These are phyloP conservation scores for Pluteus cervinus DNA, from an alignment of 768 basidiomycete genomes.

Conservation along the genomic window DNA sequence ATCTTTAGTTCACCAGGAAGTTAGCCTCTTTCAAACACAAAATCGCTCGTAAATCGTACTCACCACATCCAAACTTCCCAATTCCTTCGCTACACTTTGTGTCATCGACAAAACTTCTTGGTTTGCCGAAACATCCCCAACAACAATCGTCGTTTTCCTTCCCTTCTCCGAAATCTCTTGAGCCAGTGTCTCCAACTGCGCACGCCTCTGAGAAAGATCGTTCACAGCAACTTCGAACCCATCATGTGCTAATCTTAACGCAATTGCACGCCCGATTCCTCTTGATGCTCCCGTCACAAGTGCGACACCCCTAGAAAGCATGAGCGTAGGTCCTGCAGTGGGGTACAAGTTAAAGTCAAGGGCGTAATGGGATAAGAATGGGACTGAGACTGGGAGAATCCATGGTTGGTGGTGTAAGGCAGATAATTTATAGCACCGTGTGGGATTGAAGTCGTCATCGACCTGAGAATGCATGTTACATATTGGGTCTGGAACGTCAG, in stretches of 20 bases:
- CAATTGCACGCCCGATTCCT: slow-evolving; percentile 1
- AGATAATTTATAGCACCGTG: no score
- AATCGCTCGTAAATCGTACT: slow-evolving; percentile 3
- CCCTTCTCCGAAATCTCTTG: slow-evolving; percentile 11
- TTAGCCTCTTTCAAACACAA: not conserved
- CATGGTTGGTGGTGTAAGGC: no score
- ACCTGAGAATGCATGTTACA: no score
- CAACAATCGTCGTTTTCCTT: slow-evolving; percentile 4
- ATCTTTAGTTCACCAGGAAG: slow-evolving; percentile 15
- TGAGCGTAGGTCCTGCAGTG: no score
- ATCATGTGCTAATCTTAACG: not conserved
- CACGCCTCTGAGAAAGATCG: slow-evolving; percentile 1
- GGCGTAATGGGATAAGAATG: no score
- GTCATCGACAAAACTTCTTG: slow-evolving; percentile 29
- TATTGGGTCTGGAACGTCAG: no score
- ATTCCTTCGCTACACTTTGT: slow-evolving; percentile 24
- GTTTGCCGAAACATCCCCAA: slow-evolving; percentile 30
- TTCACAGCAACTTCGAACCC: slow-evolving; percentile 2
- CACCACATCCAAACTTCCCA: slow-evolving; percentile 22
- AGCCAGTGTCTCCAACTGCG: not conserved
- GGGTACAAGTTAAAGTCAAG: no score
- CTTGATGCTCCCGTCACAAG: slow-evolving; percentile 1
- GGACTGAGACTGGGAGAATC: no score
- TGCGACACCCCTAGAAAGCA: not conserved
- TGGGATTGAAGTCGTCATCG: no score